Evolutionary conservation across 768 basidiomycete genomes (phyloP).

Genomic region (Dacryopinax spathularia): DNA sequence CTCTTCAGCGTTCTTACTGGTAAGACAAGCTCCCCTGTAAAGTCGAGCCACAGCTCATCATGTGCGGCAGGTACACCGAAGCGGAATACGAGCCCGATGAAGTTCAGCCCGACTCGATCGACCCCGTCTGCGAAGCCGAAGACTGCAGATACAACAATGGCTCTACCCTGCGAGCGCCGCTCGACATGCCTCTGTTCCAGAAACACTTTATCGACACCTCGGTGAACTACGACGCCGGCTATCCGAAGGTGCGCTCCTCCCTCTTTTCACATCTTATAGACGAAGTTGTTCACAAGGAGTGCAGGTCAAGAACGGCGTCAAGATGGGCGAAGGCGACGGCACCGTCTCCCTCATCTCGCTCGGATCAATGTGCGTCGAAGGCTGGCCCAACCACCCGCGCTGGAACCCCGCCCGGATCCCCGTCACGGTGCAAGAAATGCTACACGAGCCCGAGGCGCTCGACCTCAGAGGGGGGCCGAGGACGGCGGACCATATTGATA

Average conservation of each 20-base stretch:
- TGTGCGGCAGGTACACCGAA: slow-evolving; percentile 46
- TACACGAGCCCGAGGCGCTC: slow-evolving; percentile 62
- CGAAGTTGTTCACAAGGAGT: slow-evolving; percentile 10
- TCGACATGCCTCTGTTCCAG: slow-evolving; percentile 42
- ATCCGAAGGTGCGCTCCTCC: slow-evolving; percentile 36
- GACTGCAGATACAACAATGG: slow-evolving; percentile 26
- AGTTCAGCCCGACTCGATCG: slow-evolving; percentile 30
- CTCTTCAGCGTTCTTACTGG: slow-evolving; percentile 68
- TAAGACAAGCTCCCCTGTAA: slow-evolving; percentile 19
- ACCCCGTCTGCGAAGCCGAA: slow-evolving; percentile 35
- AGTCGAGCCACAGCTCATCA: neutral
- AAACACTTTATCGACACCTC: slow-evolving; percentile 75
- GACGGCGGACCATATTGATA: slow-evolving; percentile 82
- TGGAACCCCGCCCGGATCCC: slow-evolving; percentile 91
- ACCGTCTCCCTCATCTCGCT: slow-evolving; percentile 75
- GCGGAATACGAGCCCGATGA: slow-evolving; percentile 58
- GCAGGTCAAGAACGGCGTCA: slow-evolving; percentile 68
- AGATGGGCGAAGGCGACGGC: slow-evolving; percentile 90
- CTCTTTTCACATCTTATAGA: slow-evolving; percentile 7
- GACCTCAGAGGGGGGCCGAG: slow-evolving; percentile 77
- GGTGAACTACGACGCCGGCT: slow-evolving; percentile 48
- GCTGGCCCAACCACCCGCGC: slow-evolving; percentile 71
- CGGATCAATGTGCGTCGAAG: slow-evolving; percentile 93
- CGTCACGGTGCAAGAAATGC: slow-evolving; percentile 74
- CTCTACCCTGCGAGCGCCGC: slow-evolving; percentile 29